Conservation (phyloP, 257 asterid species). For the Fraxinus pennsylvanica region DNA sequence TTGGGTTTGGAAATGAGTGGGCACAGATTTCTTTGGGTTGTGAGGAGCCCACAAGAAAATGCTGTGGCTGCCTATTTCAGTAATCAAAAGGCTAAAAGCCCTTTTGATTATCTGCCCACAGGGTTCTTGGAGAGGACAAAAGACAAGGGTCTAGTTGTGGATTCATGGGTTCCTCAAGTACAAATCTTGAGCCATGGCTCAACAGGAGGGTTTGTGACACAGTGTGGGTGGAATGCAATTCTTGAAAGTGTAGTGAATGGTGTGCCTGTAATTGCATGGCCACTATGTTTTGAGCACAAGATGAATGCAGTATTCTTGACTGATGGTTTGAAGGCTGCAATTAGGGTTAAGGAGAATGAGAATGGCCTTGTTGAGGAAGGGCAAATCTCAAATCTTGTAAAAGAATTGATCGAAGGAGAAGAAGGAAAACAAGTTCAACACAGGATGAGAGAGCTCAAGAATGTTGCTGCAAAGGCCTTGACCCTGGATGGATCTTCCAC, state of each 20-base stretch:
- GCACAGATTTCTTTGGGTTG: slow-evolving; percentile 47
- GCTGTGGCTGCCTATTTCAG: not conserved
- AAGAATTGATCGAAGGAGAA: slow-evolving; percentile 24
- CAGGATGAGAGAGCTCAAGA: slow-evolving; percentile 3
- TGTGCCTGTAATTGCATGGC: slow-evolving; percentile 30
- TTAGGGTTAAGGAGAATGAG: slow-evolving; percentile 19
- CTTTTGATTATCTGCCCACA: slow-evolving; percentile 11
- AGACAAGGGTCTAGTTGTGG: slow-evolving; percentile 24
- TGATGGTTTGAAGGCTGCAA: slow-evolving; percentile 24
- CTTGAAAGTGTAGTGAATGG: slow-evolving; percentile 26
- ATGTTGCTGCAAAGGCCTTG: slow-evolving; percentile 15
- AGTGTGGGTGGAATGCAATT: slow-evolving; percentile 24
- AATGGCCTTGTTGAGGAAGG: slow-evolving; percentile 31
- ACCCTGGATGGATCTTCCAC: slow-evolving; percentile 15
- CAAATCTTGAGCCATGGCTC: slow-evolving; percentile 26
- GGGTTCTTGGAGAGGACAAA: slow-evolving; percentile 30
- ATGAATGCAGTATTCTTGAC: slow-evolving; percentile 22
- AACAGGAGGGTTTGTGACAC: slow-evolving; percentile 22
- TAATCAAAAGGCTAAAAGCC: not conserved
- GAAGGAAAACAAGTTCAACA: slow-evolving; percentile 3
- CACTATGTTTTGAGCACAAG: slow-evolving; percentile 31
- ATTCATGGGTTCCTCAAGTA: slow-evolving; percentile 34
- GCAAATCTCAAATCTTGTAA: slow-evolving; percentile 5
- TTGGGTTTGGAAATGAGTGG: slow-evolving; percentile 38
- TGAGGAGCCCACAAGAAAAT: slow-evolving; percentile 24